Base-by-base conservation (phyloP, 164 flowering plant genomes). In the Saururus chinensis region DNA sequence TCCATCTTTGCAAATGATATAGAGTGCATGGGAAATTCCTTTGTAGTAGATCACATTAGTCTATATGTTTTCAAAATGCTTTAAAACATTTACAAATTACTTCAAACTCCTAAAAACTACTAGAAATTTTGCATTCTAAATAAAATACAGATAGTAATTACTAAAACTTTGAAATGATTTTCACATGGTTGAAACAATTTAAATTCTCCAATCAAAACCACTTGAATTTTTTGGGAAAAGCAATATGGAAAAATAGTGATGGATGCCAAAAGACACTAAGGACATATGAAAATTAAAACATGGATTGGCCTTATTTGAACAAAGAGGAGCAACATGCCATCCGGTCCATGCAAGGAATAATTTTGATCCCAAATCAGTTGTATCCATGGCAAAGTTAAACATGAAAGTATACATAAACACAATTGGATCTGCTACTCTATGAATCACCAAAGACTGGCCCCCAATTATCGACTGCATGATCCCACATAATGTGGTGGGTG, bases 341-440 rank as follows among this genome's bases (percentile, higher is more conserved):
- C 85, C 99, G 25, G 84, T 70, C 99, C 99, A 95, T 35, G 99
- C 90, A 48, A 93, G 78, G 65, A 93, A 93, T 64, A 90, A 71
- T 40, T 84, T 69, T 57, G 79, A 82, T n/a, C 99, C 99, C 81
- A 93, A 73, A 26, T 93, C 96, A 1, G 88, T 64, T 68, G 86
- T 75, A 60, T 81, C 87, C 75, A 87, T 90, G 14, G 88, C 96
- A 69, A 95, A 95, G 73, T 80, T 76, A 66, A 85, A 95, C 99
- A 95, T 84, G 80, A 93, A 90, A 0, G 96, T 87, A 76, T 91
- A 95, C 99, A 95, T 95, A 22, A 95, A 81, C 19, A 95, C 99
- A 45, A 97, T 95, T 4, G 99, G 99, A 77, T 95, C 99, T 11
- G 99, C 97, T 63, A 95, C 99, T 60, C 99, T 97, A 30, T 91